Base-by-base conservation (phyloP, 2,329 filamentous ascomycete species). In the Helotiales sp. region DNA sequence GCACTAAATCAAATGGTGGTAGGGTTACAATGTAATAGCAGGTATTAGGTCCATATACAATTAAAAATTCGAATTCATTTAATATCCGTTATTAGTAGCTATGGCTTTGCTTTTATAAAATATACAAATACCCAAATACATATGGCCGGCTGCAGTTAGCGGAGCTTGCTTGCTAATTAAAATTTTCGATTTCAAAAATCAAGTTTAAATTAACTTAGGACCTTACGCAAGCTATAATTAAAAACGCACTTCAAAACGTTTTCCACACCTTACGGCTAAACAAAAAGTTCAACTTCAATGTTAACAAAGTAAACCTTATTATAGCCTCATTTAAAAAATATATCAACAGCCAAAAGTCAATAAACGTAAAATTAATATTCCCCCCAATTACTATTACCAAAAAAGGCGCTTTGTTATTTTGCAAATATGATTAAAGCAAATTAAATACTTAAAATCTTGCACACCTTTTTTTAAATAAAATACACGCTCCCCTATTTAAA, bases 71-170 rank as follows among this genome's bases (percentile, higher is more conserved):
- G 49, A 11, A 30, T 52, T 30, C 13, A 8, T 52, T 52, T 52
- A 26, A 52, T 52, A 11, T 52, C 49, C n/a, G 49, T 30, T 52
- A 52, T 52, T 11, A 52, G 49, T 11, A 52, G 49, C 49, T 52
- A 11, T 52, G 24, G 49, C 49, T 52, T 52, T 52, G 13, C 49
- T 52, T 26, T 10, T 52, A 52, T n/a, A 52, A 26, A 26, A 15
- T 52, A 52, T 52, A 26, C 26, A 52, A 52, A 52, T 52, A 52
- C 26, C 13, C 13, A 52, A 52, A 52, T 52, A 11, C 26, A 26
- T 52, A 52, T 52, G 3, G 49, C 24, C 11, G 49, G 24, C 49
- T 52, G 49, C 13, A 52, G 49, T 30, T 52, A 30, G 49, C 49
- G 49, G 26, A 52, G 26, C 49, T 52, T 52, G 26, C 49, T 30